Conservation (phyloP, 768 basidiomycete species). For the Royoungia palumana region DNA sequence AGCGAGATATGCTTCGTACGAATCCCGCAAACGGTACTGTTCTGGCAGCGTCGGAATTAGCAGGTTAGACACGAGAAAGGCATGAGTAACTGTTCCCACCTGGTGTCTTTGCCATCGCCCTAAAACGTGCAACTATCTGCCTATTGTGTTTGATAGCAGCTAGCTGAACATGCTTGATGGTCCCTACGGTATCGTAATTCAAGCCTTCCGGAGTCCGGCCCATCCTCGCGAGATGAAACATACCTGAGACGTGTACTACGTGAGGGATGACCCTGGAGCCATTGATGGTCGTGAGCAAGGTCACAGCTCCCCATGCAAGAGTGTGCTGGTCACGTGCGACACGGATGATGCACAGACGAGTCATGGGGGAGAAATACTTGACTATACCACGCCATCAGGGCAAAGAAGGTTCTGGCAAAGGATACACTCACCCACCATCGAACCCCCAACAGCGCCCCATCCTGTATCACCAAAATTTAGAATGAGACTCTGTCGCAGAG, state of each 20-base stretch:
- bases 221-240: slow-evolving; percentile 17
- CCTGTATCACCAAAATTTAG: slow-evolving; percentile 80
- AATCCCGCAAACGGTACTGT: slow-evolving; percentile 49
- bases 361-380: slow-evolving; percentile 84
- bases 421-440: slow-evolving; percentile 56
- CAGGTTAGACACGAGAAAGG: neutral
- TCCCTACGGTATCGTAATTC: slow-evolving; percentile 48
- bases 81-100: slow-evolving; percentile 34
- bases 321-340: slow-evolving; percentile 79
- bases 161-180: slow-evolving; percentile 80
- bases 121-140: slow-evolving; percentile 63
- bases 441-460: slow-evolving; percentile 77
- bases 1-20: slow-evolving; percentile 55
- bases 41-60: slow-evolving; percentile 29
- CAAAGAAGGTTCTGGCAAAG: neutral
- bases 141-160: slow-evolving; percentile 75
- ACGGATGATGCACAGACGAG: slow-evolving; percentile 81
- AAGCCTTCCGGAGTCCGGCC: neutral
- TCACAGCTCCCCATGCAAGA: slow-evolving; percentile 77
- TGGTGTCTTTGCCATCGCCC: slow-evolving; percentile 50
- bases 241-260: slow-evolving; percentile 80
- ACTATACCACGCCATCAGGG: slow-evolving; percentile 42
- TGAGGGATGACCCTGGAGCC: slow-evolving; percentile 62
- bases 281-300: slow-evolving; percentile 62
- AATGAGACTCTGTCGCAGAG: slow-evolving; percentile 67